A percentile compares a stretch with the other conserved stretches of the same genome.
These are phyloP conservation scores for Amyloporia xantha DNA, from an alignment of 768 basidiomycete genomes.

Conservation along the genomic window DNA sequence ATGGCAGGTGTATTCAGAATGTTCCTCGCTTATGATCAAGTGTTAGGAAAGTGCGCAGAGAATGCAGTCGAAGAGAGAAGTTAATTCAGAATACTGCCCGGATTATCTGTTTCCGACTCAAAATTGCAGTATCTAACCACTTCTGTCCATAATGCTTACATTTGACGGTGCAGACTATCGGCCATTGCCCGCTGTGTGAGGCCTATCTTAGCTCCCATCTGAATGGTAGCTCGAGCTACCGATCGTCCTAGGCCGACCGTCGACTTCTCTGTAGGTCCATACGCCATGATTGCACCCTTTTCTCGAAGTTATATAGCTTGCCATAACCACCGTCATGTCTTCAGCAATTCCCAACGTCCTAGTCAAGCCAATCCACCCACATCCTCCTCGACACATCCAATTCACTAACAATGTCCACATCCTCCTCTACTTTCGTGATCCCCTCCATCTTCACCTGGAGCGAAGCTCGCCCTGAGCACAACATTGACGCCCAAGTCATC, in stretches of 20 bases:
- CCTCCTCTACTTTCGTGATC: slow-evolving; percentile 3
- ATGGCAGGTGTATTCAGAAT: too few relatives aligned
- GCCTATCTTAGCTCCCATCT: too few relatives aligned
- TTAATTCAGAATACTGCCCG: too few relatives aligned
- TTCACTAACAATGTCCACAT: background rate
- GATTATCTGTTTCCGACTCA: too few relatives aligned
- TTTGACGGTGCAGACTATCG: too few relatives aligned
- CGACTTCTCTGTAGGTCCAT: background rate
- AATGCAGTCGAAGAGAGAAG: too few relatives aligned
- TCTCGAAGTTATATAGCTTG: background rate
- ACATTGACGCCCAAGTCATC: slow-evolving; percentile 4
- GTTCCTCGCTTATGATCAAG: too few relatives aligned
- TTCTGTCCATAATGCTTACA: too few relatives aligned
- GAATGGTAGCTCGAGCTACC: too few relatives aligned
- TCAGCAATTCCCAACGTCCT: background rate
- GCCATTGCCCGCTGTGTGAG: background rate
- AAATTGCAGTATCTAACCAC: too few relatives aligned
- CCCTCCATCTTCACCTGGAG: slow-evolving; percentile 4
- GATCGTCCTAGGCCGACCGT: too few relatives aligned
- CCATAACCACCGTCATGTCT: background rate
- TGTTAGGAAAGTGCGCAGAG: too few relatives aligned
- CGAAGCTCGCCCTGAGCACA: slow-evolving; percentile 1
- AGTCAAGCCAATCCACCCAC: background rate
- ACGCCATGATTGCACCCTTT: background rate
- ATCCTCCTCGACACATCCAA: background rate